phyloP scores from a whole-genome alignment of 1,284 basidiomycete genomes.

The Ustilago xerochloae region DNA sequence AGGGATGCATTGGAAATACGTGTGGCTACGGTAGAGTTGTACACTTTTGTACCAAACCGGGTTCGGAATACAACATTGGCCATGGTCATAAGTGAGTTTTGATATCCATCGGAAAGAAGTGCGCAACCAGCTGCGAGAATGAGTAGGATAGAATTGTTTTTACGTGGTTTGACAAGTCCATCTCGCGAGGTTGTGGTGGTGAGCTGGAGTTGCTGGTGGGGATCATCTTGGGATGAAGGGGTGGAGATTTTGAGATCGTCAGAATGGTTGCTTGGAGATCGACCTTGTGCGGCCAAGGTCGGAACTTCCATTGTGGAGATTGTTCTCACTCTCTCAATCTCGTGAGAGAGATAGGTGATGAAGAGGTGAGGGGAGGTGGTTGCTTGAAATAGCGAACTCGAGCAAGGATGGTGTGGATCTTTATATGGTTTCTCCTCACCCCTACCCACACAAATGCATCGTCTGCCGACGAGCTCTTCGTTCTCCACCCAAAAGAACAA shows the following conservation, averaged over 20 bases:
- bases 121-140: conserved; percentile 30
- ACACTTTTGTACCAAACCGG: conserved; percentile 69
- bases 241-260: no score
- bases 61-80: conserved; percentile 58
- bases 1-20: conserved; percentile 79
- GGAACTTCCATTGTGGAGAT: conserved; percentile 22
- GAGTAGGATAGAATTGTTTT: conserved; percentile 25
- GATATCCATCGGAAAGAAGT: conserved; percentile 79
- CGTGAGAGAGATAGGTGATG: not conserved
- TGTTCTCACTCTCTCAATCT: no score
- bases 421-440: no score
- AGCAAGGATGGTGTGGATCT: no score
- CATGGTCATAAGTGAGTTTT: conserved; percentile 71
- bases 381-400: no score
- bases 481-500: no score
- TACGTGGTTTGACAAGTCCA: conserved; percentile 4
- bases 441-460: no score
- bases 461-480: no score
- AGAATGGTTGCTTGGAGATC: no score
- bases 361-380: not conserved
- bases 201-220: conserved; percentile 5
- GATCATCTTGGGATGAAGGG: conserved; percentile 6
- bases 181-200: not conserved
- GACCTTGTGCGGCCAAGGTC: no score
- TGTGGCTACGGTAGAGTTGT: conserved; percentile 76